A percentile compares a stretch with the other conserved stretches of the same genome.
These are phyloP conservation scores for Metschnikowia anglica DNA, from an alignment of 805 yeast species.

Conservation along the genomic window DNA sequence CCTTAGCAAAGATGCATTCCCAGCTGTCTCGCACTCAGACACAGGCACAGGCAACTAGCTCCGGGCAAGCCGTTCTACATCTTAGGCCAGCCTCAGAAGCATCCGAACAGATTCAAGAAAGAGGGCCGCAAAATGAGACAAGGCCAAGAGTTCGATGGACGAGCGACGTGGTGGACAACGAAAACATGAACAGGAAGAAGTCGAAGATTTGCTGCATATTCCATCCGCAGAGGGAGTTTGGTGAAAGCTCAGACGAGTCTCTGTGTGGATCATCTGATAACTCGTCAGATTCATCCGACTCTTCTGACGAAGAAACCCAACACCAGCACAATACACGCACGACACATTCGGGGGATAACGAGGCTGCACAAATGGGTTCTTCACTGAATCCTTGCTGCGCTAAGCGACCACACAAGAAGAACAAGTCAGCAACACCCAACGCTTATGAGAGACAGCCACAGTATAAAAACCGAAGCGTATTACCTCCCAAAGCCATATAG, in stretches of 20 bases:
- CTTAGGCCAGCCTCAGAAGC: conserved; percentile 15
- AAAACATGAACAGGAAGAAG: conserved; percentile 82
- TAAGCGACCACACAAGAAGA: conserved; percentile 21
- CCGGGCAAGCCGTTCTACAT: conserved; percentile 17
- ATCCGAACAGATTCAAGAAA: neutral
- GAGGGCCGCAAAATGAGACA: neutral
- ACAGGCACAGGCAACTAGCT: neutral
- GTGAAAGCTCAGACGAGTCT: conserved; percentile 37
- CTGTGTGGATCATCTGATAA: conserved; percentile 19
- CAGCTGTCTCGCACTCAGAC: conserved; percentile 7
- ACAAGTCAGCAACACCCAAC: conserved; percentile 51
- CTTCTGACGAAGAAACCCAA: neutral
- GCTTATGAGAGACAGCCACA: conserved; percentile 89
- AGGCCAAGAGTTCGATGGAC: conserved; percentile 72
- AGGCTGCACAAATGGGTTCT: conserved; percentile 2
- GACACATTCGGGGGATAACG: neutral
- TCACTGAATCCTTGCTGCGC: too few relatives aligned
- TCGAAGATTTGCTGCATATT: conserved; percentile 88
- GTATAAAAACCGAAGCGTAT: conserved; percentile 19
- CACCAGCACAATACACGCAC: neutral
- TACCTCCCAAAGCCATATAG: conserved; percentile 16
- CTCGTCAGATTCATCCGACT: conserved; percentile 34
- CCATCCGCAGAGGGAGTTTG: conserved; percentile 69
- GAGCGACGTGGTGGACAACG: conserved; percentile 86
- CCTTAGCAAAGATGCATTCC: conserved; percentile 3